These are phyloP conservation scores for Diaporthe sp. DNA, from an alignment of 2,329 filamentous ascomycete species.

Conservation along the genomic window DNA sequence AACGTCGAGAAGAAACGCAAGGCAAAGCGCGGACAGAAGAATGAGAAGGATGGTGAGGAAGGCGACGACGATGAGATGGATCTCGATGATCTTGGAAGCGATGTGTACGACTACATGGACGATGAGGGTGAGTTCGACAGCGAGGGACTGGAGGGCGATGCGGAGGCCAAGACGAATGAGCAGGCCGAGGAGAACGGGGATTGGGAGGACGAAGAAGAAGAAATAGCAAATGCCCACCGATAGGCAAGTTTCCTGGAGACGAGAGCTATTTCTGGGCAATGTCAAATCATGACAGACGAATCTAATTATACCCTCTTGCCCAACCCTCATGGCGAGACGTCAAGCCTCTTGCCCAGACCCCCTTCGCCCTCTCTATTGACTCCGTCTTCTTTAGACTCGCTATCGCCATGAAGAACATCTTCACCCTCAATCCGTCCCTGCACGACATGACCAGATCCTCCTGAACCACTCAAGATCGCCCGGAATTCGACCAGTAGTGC, in stretches of 20 bases:
- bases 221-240: slow-evolving; percentile 47
- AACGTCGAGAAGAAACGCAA: slow-evolving; percentile 91
- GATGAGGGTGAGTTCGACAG: slow-evolving; percentile 66
- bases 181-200: slow-evolving; percentile 64
- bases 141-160: slow-evolving; percentile 65
- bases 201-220: slow-evolving; percentile 66
- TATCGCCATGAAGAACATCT: neutral
- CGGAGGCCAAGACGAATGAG: slow-evolving; percentile 63
- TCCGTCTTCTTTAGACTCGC: neutral
- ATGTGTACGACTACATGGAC: slow-evolving; percentile 55
- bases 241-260: neutral
- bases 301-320: slow-evolving; percentile 21
- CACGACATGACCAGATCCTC: too few species aligned
- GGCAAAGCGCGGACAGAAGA: slow-evolving; percentile 46
- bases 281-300: neutral
- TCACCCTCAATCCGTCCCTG: neutral
- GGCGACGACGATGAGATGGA: slow-evolving; percentile 52
- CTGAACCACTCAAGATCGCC: neutral
- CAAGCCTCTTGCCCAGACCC: neutral
- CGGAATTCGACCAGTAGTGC: slow-evolving; percentile 35
- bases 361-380: neutral
- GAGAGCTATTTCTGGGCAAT: neutral
- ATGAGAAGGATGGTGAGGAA: slow-evolving; percentile 57
- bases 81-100: slow-evolving; percentile 54
- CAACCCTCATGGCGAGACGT: neutral